These are phyloP conservation scores for Amaranthus hypochondriacus DNA, from an alignment of 148 eudicot genomes.

Conservation along the genomic window DNA sequence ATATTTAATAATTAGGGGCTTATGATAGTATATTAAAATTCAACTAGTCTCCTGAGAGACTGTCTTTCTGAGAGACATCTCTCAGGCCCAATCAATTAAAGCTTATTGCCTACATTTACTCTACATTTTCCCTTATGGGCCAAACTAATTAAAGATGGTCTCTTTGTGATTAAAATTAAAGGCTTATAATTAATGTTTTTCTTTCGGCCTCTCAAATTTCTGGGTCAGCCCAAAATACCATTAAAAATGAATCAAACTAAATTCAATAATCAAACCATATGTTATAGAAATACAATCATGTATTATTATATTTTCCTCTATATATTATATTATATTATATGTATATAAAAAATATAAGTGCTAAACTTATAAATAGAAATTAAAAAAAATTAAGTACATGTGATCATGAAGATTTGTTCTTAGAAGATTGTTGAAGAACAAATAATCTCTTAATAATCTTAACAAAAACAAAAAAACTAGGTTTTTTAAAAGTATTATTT, in stretches of 20 bases:
- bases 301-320: background rate
- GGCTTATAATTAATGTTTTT: too few relatives aligned
- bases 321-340: background rate
- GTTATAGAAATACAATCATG: background rate
- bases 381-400: slow-evolving; percentile 1
- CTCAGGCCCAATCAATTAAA: too few relatives aligned
- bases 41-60: too few relatives aligned
- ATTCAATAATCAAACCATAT: background rate
- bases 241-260: background rate
- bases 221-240: too few relatives aligned
- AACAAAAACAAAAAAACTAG: slow-evolving; percentile 30
- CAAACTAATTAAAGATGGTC: too few relatives aligned
- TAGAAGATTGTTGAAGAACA: slow-evolving; percentile 34
- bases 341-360: background rate
- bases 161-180: too few relatives aligned
- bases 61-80: too few relatives aligned
- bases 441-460: slow-evolving; percentile 41
- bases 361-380: background rate
- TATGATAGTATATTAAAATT: too few relatives aligned
- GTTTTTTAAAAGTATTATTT: slow-evolving; percentile 21
- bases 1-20: too few relatives aligned
- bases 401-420: slow-evolving; percentile 19
- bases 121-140: too few relatives aligned
- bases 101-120: too few relatives aligned
- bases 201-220: too few relatives aligned